Evolutionary conservation across 2,329 filamentous ascomycete genomes (phyloP).

Genomic region (Ophiostoma ulmi): DNA sequence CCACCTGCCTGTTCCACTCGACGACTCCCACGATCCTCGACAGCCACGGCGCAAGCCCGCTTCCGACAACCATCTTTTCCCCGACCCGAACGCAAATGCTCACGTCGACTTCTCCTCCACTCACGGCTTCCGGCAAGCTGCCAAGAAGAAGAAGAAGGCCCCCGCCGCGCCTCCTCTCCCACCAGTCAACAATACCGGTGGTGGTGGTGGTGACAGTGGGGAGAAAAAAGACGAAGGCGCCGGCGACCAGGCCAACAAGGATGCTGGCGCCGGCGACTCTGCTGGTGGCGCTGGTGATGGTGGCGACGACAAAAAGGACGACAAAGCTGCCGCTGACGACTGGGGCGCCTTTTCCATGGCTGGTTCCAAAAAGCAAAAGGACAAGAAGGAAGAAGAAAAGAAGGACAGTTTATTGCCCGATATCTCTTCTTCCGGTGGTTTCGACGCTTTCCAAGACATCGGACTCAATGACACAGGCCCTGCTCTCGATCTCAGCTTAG

Average conservation of each 20-base stretch:
- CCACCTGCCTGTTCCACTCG: conserved; percentile 15
- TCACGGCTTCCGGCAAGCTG: conserved; percentile 51
- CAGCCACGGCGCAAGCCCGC: conserved; percentile 28
- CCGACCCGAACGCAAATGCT: conserved; percentile 42
- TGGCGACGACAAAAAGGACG: conserved; percentile 31
- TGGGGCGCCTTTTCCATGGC: conserved; percentile 46
- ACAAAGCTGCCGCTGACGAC: conserved; percentile 31
- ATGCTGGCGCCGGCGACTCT: conserved; percentile 34
- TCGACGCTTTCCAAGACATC: conserved; percentile 62
- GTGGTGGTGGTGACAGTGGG: conserved; percentile 32
- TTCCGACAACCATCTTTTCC: conserved; percentile 36
- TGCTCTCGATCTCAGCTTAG: conserved; percentile 43
- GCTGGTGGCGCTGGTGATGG: conserved; percentile 31
- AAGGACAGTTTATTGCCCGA: conserved; percentile 25
- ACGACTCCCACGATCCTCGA: not conserved
- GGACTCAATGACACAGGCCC: conserved; percentile 57
- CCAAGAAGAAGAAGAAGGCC: conserved; percentile 53
- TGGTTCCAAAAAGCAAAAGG: conserved; percentile 51
- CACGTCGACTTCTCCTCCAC: conserved; percentile 55
- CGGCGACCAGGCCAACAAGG: conserved; percentile 29
- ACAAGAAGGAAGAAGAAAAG: conserved; percentile 41
- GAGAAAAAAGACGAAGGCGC: conserved; percentile 35
- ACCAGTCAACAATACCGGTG: conserved; percentile 38
- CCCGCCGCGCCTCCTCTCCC: not conserved
- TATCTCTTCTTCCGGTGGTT: conserved; percentile 34